phyloP scores from a whole-genome alignment of 1,284 basidiomycete genomes.

The Naganishia albida region DNA sequence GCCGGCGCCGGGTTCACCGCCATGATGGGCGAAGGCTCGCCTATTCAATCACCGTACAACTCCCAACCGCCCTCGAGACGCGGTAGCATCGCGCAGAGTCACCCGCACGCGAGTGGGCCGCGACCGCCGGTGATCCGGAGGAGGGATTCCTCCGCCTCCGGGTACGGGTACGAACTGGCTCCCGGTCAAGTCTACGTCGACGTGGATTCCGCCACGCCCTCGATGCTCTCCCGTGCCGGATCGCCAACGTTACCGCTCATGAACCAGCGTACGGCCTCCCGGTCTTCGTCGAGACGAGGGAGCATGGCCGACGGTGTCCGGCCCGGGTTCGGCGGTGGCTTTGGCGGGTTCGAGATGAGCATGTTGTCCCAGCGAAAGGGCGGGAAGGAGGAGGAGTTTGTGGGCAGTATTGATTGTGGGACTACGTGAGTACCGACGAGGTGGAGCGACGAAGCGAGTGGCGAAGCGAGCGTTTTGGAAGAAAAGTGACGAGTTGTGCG shows the following conservation, averaged over 20 bases:
- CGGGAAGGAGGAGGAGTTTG: conserved; percentile 62
- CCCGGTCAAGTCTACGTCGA: conserved; percentile 20
- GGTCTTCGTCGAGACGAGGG: conserved; percentile 32
- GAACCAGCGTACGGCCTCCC: conserved; percentile 40
- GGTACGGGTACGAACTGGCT: background rate
- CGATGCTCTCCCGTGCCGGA: conserved; percentile 51
- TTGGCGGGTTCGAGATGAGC: conserved; percentile 38
- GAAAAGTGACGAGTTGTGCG: background rate
- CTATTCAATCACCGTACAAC: conserved; percentile 17
- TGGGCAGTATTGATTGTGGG: conserved; percentile 86
- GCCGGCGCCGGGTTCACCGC: conserved; percentile 2
- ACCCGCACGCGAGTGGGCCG: conserved; percentile 29
- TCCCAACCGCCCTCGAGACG: conserved; percentile 24
- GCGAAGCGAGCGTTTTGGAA: background rate
- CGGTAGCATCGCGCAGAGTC: conserved; percentile 14
- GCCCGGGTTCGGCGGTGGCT: conserved; percentile 39
- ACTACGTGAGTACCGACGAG: conserved; percentile 68
- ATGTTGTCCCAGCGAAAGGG: conserved; percentile 36
- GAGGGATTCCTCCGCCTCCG: conserved; percentile 24
- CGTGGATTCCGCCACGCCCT: conserved; percentile 43
- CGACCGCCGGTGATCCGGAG: conserved; percentile 30
- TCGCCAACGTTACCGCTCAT: conserved; percentile 50
- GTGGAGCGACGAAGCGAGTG: background rate
- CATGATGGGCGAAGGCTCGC: conserved; percentile 12
- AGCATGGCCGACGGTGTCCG: conserved; percentile 37